phyloP scores from a whole-genome alignment of 2,329 filamentous ascomycete species.

The Trichophyton rubrum region DNA sequence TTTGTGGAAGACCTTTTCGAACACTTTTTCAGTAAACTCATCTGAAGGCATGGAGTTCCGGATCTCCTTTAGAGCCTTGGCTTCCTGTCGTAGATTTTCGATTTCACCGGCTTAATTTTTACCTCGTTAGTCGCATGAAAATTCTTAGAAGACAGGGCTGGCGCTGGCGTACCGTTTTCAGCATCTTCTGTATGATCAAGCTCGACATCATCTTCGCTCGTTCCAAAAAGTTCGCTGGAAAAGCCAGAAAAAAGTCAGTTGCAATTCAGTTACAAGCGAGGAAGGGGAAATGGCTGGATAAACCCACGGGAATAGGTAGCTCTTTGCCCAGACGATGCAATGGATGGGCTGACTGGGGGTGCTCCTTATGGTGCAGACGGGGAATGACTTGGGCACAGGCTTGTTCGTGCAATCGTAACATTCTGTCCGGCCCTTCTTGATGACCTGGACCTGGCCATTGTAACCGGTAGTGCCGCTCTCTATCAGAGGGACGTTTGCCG shows the following conservation, averaged over 20 bases:
- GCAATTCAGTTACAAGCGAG: constrained; percentile 17
- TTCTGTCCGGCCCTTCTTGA: constrained; percentile 74
- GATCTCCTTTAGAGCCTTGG: constrained; percentile 70
- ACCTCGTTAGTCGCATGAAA: not conserved
- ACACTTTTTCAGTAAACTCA: constrained; percentile 66
- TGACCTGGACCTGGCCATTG: constrained; percentile 94
- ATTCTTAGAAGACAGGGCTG: not conserved
- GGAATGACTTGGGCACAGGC: constrained; percentile 80
- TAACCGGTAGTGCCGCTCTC: constrained; percentile 97
- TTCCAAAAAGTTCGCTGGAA: constrained; percentile 71
- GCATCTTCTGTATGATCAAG: constrained; percentile 69
- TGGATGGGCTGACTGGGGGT: constrained; percentile 95
- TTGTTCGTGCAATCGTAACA: constrained; percentile 95
- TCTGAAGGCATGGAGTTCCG: constrained; percentile 65
- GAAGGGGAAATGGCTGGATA: not conserved
- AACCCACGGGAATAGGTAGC: constrained; percentile 66
- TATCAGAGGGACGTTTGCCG: constrained; percentile 77
- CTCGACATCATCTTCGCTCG: constrained; percentile 71
- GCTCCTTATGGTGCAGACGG: constrained; percentile 92
- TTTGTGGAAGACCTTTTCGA: constrained; percentile 81
- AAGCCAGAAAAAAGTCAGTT: not conserved
- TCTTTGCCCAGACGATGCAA: constrained; percentile 98
- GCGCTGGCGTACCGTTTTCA: constrained; percentile 54
- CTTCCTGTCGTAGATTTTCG: constrained; percentile 71
- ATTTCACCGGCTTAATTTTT: constrained; percentile 58